Conservation (phyloP, 305 asterid species). For the Salvia sclarea region DNA sequence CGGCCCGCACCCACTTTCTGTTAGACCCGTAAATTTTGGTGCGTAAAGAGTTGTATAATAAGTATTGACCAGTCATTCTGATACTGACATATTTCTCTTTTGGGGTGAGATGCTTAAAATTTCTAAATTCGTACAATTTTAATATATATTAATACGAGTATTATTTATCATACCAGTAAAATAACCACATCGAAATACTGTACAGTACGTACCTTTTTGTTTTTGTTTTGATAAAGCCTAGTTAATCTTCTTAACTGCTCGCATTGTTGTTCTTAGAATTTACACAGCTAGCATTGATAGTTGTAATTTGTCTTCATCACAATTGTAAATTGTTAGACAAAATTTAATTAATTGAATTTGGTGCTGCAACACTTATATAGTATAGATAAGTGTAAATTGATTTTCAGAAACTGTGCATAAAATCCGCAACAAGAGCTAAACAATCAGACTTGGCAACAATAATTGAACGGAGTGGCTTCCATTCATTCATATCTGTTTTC, state of each 20-base stretch:
- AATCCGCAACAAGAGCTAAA: not conserved
- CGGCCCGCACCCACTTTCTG: constrained; percentile 30
- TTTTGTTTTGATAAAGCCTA: too few relatives aligned
- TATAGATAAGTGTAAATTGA: not conserved
- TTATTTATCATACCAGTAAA: not conserved
- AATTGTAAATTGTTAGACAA: not conserved
- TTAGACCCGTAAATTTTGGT: constrained; percentile 33
- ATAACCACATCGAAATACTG: not conserved
- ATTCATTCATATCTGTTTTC: not conserved
- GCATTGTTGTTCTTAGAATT: too few relatives aligned
- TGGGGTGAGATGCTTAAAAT: not conserved
- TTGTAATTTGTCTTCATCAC: not conserved
- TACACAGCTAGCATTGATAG: not conserved
- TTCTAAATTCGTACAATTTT: not conserved
- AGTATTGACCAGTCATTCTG: constrained; percentile 18
- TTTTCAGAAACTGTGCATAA: constrained; percentile 4
- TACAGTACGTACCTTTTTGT: too few relatives aligned
- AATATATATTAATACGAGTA: not conserved
- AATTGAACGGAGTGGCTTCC: constrained; percentile 17
- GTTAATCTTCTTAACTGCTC: too few relatives aligned
- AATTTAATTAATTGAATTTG: too few relatives aligned
- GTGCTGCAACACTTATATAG: not conserved
- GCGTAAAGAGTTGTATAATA: constrained; percentile 9
- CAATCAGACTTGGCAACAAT: constrained; percentile 1
- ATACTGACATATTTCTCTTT: constrained; percentile 4